Percentiles rank a stretch among this genome's conserved stretches.
Evolutionary conservation across 2,329 filamentous ascomycete genomes (phyloP).

Genomic region (Pezizomycotina sp.): DNA sequence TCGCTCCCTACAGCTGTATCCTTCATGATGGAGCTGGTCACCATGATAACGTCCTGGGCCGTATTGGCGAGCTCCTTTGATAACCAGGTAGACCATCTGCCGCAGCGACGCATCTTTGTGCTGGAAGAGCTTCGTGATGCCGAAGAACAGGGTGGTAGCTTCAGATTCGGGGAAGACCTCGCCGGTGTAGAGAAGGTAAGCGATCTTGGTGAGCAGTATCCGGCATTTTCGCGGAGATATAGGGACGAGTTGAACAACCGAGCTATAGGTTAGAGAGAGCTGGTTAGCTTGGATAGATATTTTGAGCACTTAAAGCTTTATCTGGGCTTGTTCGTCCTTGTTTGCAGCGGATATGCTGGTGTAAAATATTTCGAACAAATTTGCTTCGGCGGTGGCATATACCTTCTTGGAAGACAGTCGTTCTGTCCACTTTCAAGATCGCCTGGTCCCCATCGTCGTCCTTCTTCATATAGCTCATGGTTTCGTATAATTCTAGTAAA

Average conservation of each 20-base stretch:
- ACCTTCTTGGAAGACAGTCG: constrained; percentile 98
- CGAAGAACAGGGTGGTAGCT: constrained; percentile 95
- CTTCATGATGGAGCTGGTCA: constrained; percentile 99
- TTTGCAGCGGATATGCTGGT: constrained; percentile 21
- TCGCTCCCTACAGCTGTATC: constrained; percentile 92
- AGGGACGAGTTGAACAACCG: constrained; percentile 96
- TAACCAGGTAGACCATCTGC: constrained; percentile 96
- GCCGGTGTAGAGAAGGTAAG: constrained; percentile 86
- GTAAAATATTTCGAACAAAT: no score
- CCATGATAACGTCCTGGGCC: constrained; percentile 98
- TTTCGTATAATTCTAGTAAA: no score
- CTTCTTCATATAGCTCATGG: constrained; percentile 96
- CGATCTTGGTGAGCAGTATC: constrained; percentile 92
- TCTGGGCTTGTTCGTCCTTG: constrained; percentile 10
- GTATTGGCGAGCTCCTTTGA: constrained; percentile 94
- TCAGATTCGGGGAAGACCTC: constrained; percentile 95
- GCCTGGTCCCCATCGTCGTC: constrained; percentile 91
- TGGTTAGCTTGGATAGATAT: constrained; percentile 9
- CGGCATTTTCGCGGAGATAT: constrained; percentile 96
- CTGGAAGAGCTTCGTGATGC: constrained; percentile 97
- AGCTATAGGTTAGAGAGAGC: constrained; percentile 39
- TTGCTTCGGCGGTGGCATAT: constrained; percentile 31
- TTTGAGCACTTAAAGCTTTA: background rate
- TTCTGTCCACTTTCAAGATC: constrained; percentile 93
- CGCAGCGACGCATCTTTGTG: constrained; percentile 96